Base-by-base conservation (phyloP, 371 early-diverging fungal species). In the Lichtheimia corymbifera region DNA sequence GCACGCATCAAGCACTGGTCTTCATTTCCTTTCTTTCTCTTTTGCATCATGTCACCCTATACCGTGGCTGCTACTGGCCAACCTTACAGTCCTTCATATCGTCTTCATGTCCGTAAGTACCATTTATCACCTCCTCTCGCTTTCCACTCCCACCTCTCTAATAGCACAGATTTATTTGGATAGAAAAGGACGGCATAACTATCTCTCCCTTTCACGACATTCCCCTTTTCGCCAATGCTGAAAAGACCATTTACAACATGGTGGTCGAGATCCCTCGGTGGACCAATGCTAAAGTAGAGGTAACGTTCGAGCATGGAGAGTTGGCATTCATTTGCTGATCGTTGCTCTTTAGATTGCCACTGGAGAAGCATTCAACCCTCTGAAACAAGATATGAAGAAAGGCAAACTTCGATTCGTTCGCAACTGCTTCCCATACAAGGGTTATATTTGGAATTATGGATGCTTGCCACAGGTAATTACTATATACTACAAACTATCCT, bases 391-490 rank as follows among this genome's bases (percentile, higher is more conserved):
- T 77, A 80, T 91, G 57, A 99, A 99, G 86, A 99, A 99, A 78
- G 97, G 95, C 70, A 97, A 97, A 79, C 90, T 97, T 57, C 88
- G 99, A 61, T 99, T 91, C 78, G 99, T 99, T 52, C 88, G 94
- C 68, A 99, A 99, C 84, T 92, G 97, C 73, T 99, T 99, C 90
- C 99, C 99, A 18, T 95, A 95, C 88, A 96, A 97, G 71, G 99
- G 99, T 51, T 99, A 99, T 84, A 94, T 97, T 71, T 99, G 99
- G 99, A 99, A 99, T 88, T 99, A 99, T 74, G 99, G 99, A 61
- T 98, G 98, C 42, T 82, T 99, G 64, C 99, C 99, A 41, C 93
- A 93, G 81, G 89, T 88, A 82, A 55, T 7, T 15, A 45, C 4
- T 18, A 47, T 15, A 7, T n/a, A 20, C 5, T n/a, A 9, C 12